Evolutionary conservation across 2,329 filamentous ascomycete genomes (phyloP).

Genomic region (Xylaria sp.): DNA sequence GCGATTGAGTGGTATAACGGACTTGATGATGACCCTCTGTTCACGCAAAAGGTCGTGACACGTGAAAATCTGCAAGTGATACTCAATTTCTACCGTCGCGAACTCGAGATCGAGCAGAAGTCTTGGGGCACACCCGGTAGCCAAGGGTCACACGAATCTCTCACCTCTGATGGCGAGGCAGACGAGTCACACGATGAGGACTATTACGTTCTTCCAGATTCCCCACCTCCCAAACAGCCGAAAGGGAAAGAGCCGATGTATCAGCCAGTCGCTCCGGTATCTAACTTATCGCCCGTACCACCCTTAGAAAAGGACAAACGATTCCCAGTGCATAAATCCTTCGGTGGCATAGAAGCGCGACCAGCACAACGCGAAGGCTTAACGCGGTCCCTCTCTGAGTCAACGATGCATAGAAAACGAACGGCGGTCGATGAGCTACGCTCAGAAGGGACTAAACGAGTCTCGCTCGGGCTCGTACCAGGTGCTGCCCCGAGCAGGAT

Average conservation of each 20-base stretch:
- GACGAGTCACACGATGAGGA: conserved; percentile 2
- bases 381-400: conserved; percentile 25
- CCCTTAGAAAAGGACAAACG: conserved; percentile 5
- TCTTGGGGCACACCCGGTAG: conserved; percentile 18
- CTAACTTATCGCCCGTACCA: neutral
- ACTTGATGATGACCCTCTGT: conserved; percentile 39
- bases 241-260: neutral
- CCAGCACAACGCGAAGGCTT: neutral
- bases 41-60: conserved; percentile 38
- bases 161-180: neutral
- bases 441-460: conserved; percentile 15
- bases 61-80: conserved; percentile 38
- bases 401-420: conserved; percentile 23
- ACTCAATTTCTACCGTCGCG: conserved; percentile 38
- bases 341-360: conserved; percentile 7
- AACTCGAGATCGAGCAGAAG: conserved; percentile 25
- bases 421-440: conserved; percentile 9
- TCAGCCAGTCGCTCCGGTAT: neutral
- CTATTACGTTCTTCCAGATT: neutral
- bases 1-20: conserved; percentile 45
- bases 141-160: conserved; percentile 2
- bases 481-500: neutral
- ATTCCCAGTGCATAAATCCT: conserved; percentile 1
- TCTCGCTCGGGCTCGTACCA: neutral
- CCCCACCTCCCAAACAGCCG: neutral